Base-by-base conservation (phyloP, 139 green algal species). In the Volvox reticuliferus region DNA sequence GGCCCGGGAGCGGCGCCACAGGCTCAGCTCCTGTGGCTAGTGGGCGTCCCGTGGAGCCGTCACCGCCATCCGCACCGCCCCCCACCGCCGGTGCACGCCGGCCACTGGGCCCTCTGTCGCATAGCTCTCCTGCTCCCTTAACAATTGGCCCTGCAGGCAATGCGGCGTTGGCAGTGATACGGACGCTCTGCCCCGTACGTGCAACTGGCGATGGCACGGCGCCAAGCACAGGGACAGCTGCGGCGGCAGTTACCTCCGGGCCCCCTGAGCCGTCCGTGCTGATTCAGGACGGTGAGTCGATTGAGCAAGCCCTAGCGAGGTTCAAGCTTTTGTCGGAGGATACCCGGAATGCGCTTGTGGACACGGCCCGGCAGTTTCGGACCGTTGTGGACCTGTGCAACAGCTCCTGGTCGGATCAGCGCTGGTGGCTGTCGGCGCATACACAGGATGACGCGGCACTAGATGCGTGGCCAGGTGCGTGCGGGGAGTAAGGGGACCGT, bases 391-490 rank as follows among this genome's bases (percentile, higher is more conserved):
- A 89, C 37, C 28, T 71, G 2, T 71, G 37, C 85, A 89, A 89
- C 68, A 89, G 85, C 68, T 18, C 16, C 28, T 89, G 85, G 85
- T 36, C 85, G 2, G 85, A 89, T 37, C 85, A 89, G 69, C 85
- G 85, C 17, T 89, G 85, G 85, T 89, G 85, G 85, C 69, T 89
- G 69, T 35, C 85, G n/a, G 69, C 85, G 37, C 85, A 89, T 28
- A 82, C 85, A 50, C 69, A 82, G 28, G 85, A 89, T 18, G 85
- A 89, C 1, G 69, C 85, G 68, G 85, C 85, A 50, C 2, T 62
- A 28, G 85, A 89, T 28, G 28, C 37, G 18, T 89, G 85, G 85
- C 37, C 69, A 18, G 55, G 85, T 89, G 85, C 1, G 85, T 44
- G 63, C 13, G 50, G 9, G 79, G 17, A 17, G 50, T n/a, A 18